Evolutionary conservation across 805 yeast species (phyloP), one percentile per base, ranked within the genome.

Genomic region (Nakazawaea pomicola): DNA sequence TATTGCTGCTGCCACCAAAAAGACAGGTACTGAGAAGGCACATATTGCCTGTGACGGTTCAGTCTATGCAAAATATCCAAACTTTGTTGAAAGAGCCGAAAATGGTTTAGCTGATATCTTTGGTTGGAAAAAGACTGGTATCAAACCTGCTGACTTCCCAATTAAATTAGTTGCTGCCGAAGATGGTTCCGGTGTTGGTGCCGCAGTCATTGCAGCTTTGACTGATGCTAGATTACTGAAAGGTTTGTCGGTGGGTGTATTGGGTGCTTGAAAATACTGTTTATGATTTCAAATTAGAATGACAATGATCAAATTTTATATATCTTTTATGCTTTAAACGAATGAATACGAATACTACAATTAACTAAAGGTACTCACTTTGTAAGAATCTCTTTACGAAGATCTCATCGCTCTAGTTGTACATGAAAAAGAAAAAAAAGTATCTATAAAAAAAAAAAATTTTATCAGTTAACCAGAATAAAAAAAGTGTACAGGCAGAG

Each of bases 21-120:
- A 93, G 81, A 83, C 93, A 74, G 79, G 77, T 50, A 76, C 83
- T 72, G 62, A 64, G 48, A 74, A 82, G 35, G 87, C 81, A 43
- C 95, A 89, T 61, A 84, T 88, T 64, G 99, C 99, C 45, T 97
- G 98, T 48, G 99, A 93, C 61, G 99, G 99, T 54, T 88, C 97
- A 14, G 98, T 93, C 36, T 88, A 70, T 72, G 81, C 88, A 76
- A 85, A 79, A 67, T 93, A 93, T 70, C 98, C 99, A 41, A 84
- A 80, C 52, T 93, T 93, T 81, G 80, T 85, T 61, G 84, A 84
- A 61, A 80, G 96, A 62, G 96, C 96, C 33, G 96, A 96, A 38
- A 73, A 80, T 58, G 97, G 88, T 47, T 75, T 93, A 62, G 78
- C 83, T 61, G 98, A 91, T 62, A 86, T 93, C 55, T 89, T 86